phyloP scores from a whole-genome alignment of 768 basidiomycete species.

The Leucogyrophana mollusca region DNA sequence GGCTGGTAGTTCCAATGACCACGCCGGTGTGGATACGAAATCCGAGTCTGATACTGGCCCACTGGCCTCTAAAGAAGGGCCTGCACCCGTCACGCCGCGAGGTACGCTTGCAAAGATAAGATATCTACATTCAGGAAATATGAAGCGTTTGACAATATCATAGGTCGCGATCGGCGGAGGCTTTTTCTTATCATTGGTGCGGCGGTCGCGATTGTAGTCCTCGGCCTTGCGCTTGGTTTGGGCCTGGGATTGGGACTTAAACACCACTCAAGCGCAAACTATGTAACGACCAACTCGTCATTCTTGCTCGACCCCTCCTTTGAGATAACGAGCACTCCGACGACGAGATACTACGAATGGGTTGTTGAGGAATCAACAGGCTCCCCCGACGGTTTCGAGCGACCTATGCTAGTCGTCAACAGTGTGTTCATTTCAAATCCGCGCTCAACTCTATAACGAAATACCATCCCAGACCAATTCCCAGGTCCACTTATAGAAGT shows the following conservation, averaged over 20 bases:
- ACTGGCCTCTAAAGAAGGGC: neutral
- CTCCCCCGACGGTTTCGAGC: conserved; percentile 40
- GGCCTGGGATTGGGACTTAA: conserved; percentile 26
- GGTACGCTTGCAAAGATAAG: neutral
- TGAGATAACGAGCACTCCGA: conserved; percentile 24
- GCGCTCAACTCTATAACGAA: conserved; percentile 3
- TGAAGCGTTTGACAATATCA: conserved; percentile 7
- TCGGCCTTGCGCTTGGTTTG: conserved; percentile 26
- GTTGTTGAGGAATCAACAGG: conserved; percentile 36
- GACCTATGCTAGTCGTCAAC: conserved; percentile 48
- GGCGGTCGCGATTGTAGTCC: conserved; percentile 9
- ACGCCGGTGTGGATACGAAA: conserved; percentile 6
- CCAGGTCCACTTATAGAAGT: conserved; percentile 34
- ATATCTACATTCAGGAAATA: neutral
- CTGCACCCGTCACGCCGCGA: neutral
- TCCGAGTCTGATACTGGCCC: neutral
- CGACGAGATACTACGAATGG: conserved; percentile 44
- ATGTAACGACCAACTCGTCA: conserved; percentile 23
- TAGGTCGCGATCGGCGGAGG: conserved; percentile 21
- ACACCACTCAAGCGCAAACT: conserved; percentile 13
- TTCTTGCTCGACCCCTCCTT: conserved; percentile 30
- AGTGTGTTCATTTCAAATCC: conserved; percentile 21
- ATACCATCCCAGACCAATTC: conserved; percentile 24
- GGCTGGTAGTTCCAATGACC: conserved; percentile 7
- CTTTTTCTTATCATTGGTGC: conserved; percentile 13